Evolutionary conservation across 257 asterid genomes (phyloP).

Genomic region (Gardenia jasminoides): DNA sequence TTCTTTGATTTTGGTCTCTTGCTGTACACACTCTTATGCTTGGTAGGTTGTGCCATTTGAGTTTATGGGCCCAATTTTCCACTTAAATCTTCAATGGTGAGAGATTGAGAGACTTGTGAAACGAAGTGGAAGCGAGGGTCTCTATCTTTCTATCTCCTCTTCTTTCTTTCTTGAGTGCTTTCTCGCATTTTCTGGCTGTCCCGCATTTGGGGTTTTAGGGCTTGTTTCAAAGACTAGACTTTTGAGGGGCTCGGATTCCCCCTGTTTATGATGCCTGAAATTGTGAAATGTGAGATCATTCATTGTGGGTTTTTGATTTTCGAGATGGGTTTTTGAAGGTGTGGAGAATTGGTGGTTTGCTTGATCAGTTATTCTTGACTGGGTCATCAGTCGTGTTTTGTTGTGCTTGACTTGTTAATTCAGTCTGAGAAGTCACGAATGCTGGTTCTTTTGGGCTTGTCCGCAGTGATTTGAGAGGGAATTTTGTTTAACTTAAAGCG

Average conservation of each 20-base stretch:
- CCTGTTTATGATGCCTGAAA: constrained; percentile 11
- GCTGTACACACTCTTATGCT: constrained; percentile 35
- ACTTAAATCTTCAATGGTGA: constrained; percentile 44
- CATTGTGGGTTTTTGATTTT: constrained; percentile 26
- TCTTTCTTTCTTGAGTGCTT: constrained; percentile 29
- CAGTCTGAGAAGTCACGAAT: neutral
- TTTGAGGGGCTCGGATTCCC: constrained; percentile 22
- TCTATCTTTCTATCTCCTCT: constrained; percentile 24
- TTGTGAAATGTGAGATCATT: constrained; percentile 18
- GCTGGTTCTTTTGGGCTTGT: neutral
- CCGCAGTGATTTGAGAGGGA: neutral
- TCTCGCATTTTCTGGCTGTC: constrained; percentile 51
- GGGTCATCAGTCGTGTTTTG: constrained; percentile 12
- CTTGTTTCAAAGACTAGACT: constrained; percentile 30
- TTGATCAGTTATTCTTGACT: constrained; percentile 4
- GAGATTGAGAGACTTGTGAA: constrained; percentile 1
- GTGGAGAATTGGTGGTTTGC: constrained; percentile 11
- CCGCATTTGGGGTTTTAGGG: constrained; percentile 46
- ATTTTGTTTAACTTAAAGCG: constrained; percentile 5
- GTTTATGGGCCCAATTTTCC: constrained; percentile 59
- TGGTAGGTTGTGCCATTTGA: constrained; percentile 42
- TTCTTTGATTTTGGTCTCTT: constrained; percentile 24
- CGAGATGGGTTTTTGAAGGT: constrained; percentile 21
- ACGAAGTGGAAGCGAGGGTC: constrained; percentile 14
- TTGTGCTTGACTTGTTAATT: constrained; percentile 13